Evolutionary conservation across 352 stramenopile species (phyloP).

Genomic region (Pythium pyrilobum): DNA sequence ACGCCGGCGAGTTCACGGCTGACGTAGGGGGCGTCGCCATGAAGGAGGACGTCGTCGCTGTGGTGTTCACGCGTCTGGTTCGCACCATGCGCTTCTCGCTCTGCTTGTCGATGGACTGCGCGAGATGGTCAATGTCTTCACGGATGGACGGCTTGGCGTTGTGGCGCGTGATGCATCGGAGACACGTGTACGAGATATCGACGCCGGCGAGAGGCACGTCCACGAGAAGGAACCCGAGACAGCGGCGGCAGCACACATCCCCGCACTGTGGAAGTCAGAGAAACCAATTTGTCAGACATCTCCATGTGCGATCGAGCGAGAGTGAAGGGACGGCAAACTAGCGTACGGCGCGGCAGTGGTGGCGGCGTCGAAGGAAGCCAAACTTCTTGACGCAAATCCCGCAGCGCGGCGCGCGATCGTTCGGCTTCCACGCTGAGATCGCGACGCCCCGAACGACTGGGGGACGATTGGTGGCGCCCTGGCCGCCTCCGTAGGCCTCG

Average conservation of each 20-base stretch:
- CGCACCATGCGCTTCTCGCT: slow-evolving; percentile 14
- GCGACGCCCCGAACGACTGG: slow-evolving; percentile 43
- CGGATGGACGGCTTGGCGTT: slow-evolving; percentile 37
- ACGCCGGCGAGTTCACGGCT: slow-evolving; percentile 8
- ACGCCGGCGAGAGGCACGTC: slow-evolving; percentile 55
- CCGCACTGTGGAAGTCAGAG: slow-evolving; percentile 34
- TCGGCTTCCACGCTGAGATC: slow-evolving; percentile 45
- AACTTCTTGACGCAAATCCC: slow-evolving; percentile 70
- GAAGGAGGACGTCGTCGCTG: neutral
- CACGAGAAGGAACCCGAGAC: slow-evolving; percentile 63
- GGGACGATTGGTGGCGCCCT: slow-evolving; percentile 1
- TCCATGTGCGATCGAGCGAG: no score
- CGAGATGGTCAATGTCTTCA: slow-evolving; percentile 38
- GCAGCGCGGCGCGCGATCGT: slow-evolving; percentile 38
- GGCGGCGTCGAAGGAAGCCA: slow-evolving; percentile 49
- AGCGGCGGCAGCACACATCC: slow-evolving; percentile 64
- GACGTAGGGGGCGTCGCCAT: slow-evolving; percentile 9
- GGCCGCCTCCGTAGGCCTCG: slow-evolving; percentile 28
- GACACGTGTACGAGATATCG: slow-evolving; percentile 63
- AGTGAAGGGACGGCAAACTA: neutral
- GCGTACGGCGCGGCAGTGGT: slow-evolving; percentile 63
- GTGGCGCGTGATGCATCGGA: slow-evolving; percentile 52
- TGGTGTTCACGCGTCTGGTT: neutral
- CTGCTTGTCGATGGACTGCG: slow-evolving; percentile 30
- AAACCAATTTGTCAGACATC: neutral